Conservation (phyloP, 106 monocot species). For the Vanilla planifolia region DNA sequence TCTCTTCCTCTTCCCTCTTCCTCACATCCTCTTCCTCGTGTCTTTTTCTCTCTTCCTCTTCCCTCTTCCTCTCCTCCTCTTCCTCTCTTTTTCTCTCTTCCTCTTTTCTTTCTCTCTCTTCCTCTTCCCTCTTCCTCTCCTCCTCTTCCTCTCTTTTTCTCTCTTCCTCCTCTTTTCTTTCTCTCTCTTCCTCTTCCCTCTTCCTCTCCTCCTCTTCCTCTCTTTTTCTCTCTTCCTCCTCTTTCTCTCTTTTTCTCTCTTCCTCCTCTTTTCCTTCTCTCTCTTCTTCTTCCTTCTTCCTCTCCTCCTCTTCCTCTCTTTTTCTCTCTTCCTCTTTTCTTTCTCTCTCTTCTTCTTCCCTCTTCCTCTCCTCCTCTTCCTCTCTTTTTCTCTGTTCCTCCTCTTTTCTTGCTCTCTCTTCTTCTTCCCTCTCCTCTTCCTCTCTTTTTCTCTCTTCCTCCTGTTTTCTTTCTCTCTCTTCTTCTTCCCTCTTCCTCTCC, state of each 20-base stretch:
- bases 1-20: neutral
- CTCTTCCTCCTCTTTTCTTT: neutral
- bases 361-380: neutral
- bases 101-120: neutral
- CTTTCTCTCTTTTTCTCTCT: neutral
- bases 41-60: neutral
- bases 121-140: neutral
- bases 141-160: neutral
- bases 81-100: neutral
- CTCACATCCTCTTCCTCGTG: neutral
- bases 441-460: neutral
- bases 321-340: neutral
- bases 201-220: neutral
- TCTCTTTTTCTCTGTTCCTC: neutral
- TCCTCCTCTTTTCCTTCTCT: neutral
- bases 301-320: neutral
- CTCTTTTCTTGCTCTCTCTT: neutral
- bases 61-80: neutral
- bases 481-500: neutral
- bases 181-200: neutral
- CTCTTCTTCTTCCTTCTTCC: neutral
- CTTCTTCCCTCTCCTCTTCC: neutral
- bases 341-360: neutral
- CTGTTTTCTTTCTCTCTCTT: conserved; percentile 14
- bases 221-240: neutral